A percentile compares a stretch with the other conserved stretches of the same genome.
Conservation (phyloP, 2,329 filamentous ascomycete genomes). For the Clonostachys rosea region DNA sequence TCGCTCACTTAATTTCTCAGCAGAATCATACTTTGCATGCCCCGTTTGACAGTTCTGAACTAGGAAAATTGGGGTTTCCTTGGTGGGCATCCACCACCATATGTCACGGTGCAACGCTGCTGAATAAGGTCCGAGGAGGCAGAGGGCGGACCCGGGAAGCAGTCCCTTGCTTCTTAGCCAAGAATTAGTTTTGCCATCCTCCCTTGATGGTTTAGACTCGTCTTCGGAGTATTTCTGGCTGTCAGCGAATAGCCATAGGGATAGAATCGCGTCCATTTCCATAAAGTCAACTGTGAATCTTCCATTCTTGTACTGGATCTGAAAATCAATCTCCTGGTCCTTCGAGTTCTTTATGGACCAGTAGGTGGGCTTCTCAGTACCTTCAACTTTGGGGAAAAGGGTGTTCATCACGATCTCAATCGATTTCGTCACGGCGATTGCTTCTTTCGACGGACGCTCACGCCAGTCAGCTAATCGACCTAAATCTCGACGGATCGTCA, state of each 20-base stretch:
- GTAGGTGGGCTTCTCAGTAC: too few relatives aligned
- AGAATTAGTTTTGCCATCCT: conserved; percentile 3
- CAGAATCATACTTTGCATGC: neutral
- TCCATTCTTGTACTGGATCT: neutral
- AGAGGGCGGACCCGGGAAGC: conserved; percentile 2
- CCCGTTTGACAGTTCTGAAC: neutral
- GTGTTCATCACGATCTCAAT: too few relatives aligned
- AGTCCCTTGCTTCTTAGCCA: conserved; percentile 8
- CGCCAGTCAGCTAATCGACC: too few relatives aligned
- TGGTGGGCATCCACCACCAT: conserved; percentile 9
- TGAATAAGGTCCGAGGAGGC: conserved; percentile 6
- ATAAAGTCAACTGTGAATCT: conserved; percentile 11
- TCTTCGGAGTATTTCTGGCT: neutral
- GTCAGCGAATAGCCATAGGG: conserved; percentile 17
- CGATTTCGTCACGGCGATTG: too few relatives aligned
- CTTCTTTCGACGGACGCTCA: too few relatives aligned
- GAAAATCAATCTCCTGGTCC: too few relatives aligned
- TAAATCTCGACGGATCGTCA: too few relatives aligned
- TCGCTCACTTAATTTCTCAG: conserved; percentile 3
- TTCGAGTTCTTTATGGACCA: too few relatives aligned
- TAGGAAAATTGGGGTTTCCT: too few relatives aligned
- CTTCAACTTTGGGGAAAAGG: too few relatives aligned
- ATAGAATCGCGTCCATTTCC: conserved; percentile 18
- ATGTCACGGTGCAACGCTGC: conserved; percentile 5
- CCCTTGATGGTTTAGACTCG: neutral